phyloP scores from a whole-genome alignment of 1,139 yeast species.

The Yamadazyma pseudoaaseri region DNA sequence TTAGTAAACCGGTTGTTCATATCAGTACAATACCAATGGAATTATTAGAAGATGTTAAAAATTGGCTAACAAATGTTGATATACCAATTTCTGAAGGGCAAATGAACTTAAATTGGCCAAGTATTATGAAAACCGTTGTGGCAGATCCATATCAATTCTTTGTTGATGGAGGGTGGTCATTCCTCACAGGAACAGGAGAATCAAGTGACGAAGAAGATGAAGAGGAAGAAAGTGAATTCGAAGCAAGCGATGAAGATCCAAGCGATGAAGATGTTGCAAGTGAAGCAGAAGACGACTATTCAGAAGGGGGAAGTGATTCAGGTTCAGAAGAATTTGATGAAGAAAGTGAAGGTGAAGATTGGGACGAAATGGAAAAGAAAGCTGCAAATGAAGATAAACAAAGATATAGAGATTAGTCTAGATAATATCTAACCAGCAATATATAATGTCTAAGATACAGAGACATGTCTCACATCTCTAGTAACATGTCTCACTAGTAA shows the following conservation, averaged over 20 bases:
- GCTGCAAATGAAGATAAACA: conserved; percentile 53
- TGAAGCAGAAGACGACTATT: conserved; percentile 51
- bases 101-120: conserved; percentile 92
- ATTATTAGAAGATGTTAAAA: conserved; percentile 85
- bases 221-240: conserved; percentile 59
- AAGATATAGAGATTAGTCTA: conserved; percentile 24
- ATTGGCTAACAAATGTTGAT: conserved; percentile 95
- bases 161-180: conserved; percentile 94
- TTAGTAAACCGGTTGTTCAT: conserved; percentile 82
- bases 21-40: conserved; percentile 95
- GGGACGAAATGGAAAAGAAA: conserved; percentile 72
- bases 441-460: too few species aligned
- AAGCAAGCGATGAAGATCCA: conserved; percentile 65
- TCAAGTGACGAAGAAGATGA: conserved; percentile 63
- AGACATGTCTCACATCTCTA: too few species aligned
- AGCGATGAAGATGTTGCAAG: conserved; percentile 71
- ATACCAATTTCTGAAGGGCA: conserved; percentile 94
- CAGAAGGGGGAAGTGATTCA: conserved; percentile 28
- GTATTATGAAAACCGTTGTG: conserved; percentile 90
- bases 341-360: conserved; percentile 64
- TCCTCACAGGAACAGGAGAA: conserved; percentile 73
- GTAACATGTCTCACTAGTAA: too few species aligned
- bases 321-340: conserved; percentile 44
- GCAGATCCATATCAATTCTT: conserved; percentile 95
- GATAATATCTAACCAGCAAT: too few species aligned